Percentiles rank a stretch among this genome's conserved stretches.
These are phyloP conservation scores for Sclerotinia trifoliorum DNA, from an alignment of 2,329 filamentous ascomycete genomes.

Conservation along the genomic window DNA sequence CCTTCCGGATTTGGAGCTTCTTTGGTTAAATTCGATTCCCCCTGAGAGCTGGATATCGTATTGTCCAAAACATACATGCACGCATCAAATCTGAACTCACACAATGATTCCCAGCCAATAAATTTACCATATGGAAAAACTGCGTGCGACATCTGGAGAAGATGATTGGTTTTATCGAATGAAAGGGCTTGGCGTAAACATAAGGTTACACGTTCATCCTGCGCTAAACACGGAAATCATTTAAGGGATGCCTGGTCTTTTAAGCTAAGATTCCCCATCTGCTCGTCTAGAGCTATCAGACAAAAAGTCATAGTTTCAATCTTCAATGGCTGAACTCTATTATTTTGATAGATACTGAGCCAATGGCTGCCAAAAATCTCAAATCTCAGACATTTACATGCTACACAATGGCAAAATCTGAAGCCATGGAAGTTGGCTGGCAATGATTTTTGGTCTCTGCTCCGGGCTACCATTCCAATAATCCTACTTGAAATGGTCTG, in stretches of 20 bases:
- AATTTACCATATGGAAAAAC: background rate
- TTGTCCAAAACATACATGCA: background rate
- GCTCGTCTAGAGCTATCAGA: background rate
- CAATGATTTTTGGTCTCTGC: background rate
- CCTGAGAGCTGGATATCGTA: background rate
- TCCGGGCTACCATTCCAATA: background rate
- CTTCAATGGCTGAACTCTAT: slow-evolving; percentile 9
- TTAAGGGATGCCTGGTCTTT: background rate
- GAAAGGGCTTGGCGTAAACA: slow-evolving; percentile 2
- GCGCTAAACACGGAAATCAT: slow-evolving; percentile 1
- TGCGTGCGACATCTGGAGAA: slow-evolving; percentile 12
- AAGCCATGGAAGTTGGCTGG: background rate
- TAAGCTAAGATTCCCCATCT: background rate
- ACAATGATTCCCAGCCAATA: background rate
- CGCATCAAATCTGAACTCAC: background rate
- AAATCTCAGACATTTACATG: slow-evolving; percentile 11
- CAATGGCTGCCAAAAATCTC: slow-evolving; percentile 2
- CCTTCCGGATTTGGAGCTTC: background rate
- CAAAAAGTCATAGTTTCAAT: background rate
- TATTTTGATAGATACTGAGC: background rate
- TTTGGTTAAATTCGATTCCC: background rate
- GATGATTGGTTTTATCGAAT: slow-evolving; percentile 17
- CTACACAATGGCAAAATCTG: slow-evolving; percentile 1
- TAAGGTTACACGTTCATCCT: background rate
- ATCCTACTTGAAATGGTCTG: background rate